Evolutionary conservation across 495 filamentous ascomycete genomes (phyloP), one percentile per base, ranked within the genome.

Genomic region (Opeltia flavorubescens): DNA sequence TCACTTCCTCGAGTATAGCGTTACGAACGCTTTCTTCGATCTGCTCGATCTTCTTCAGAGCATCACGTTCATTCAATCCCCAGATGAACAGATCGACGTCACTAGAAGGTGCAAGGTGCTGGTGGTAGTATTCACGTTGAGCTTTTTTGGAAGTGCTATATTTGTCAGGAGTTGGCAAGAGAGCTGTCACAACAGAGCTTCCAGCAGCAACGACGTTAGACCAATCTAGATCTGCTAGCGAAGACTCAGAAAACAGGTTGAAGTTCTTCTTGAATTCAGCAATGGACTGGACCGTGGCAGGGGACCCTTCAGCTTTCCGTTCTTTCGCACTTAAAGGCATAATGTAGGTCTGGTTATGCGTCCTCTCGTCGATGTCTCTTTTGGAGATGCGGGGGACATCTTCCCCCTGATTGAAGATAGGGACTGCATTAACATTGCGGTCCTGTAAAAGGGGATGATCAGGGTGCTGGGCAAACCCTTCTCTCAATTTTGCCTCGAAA

Each of bases 31-130:
- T 68, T 7, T 63, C 59, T 51, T 89, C 86, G 53, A 93, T 88
- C 43, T 81, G 66, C 53, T 80, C 77, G 59, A 93, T 88, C 67
- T 89, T 89, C 53, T 85, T 76, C 31, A 86, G 65, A 0, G 81
- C 86, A 52, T 85, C 67, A 36, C 73, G 62, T 50, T 88, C 81
- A 23, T 70, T 76, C 52, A 93, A 66, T 0, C 84, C 84, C 53
- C 88, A 85, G 17, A 93, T 55, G 61, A 89, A 93, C 15, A 93
- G 67, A 60, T 93, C 85, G 23, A 93, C 81, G 61, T 93, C 86
- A 2, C 83, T 87, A 1, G 84, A 83, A 0, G 84, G 85, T 5
- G 80, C 79, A 54, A 89, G 76, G 46, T 77, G 71, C 51, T 89
- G 76, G 52, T 93, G 75, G 52, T 89, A 93, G 58, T 81, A 89